These are phyloP conservation scores for Claviceps arundinis DNA, from an alignment of 2,329 filamentous ascomycete species.

Conservation along the genomic window DNA sequence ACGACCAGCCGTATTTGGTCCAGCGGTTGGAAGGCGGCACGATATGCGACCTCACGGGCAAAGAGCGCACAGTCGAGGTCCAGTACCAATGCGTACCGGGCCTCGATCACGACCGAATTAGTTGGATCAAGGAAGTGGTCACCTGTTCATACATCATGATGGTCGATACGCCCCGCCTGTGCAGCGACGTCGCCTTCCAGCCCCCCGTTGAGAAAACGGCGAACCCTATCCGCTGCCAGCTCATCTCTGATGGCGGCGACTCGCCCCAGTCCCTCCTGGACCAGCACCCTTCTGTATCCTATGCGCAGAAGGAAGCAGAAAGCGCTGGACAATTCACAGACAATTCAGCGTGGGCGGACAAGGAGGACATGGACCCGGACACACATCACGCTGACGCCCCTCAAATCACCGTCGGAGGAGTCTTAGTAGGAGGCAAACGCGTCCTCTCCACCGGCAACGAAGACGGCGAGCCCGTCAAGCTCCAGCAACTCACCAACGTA, in stretches of 20 bases:
- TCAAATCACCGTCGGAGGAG: slow-evolving; percentile 35
- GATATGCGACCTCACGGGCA: slow-evolving; percentile 72
- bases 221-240: slow-evolving; percentile 63
- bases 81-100: slow-evolving; percentile 70
- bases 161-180: slow-evolving; percentile 77
- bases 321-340: slow-evolving; percentile 5
- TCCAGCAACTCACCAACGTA: slow-evolving; percentile 17
- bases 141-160: slow-evolving; percentile 92
- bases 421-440: slow-evolving; percentile 37
- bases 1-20: slow-evolving; percentile 74
- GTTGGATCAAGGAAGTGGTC: slow-evolving; percentile 84
- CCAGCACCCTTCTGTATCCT: slow-evolving; percentile 16
- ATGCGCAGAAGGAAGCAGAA: slow-evolving; percentile 17
- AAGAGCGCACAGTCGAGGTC: slow-evolving; percentile 71
- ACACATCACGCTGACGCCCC: slow-evolving; percentile 18
- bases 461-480: slow-evolving; percentile 32
- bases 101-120: slow-evolving; percentile 59
- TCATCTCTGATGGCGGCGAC: slow-evolving; percentile 44
- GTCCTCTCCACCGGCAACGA: slow-evolving; percentile 32
- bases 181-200: slow-evolving; percentile 73
- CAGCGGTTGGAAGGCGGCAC: slow-evolving; percentile 72
- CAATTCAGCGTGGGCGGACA: slow-evolving; percentile 4
- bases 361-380: slow-evolving; percentile 10
- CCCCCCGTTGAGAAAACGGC: slow-evolving; percentile 67
- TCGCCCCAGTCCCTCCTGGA: slow-evolving; percentile 26